A percentile compares a stretch with the other conserved stretches of the same genome.
These are phyloP conservation scores for Lipomyces oligophaga DNA, from an alignment of 805 yeast genomes.

Conservation along the genomic window DNA sequence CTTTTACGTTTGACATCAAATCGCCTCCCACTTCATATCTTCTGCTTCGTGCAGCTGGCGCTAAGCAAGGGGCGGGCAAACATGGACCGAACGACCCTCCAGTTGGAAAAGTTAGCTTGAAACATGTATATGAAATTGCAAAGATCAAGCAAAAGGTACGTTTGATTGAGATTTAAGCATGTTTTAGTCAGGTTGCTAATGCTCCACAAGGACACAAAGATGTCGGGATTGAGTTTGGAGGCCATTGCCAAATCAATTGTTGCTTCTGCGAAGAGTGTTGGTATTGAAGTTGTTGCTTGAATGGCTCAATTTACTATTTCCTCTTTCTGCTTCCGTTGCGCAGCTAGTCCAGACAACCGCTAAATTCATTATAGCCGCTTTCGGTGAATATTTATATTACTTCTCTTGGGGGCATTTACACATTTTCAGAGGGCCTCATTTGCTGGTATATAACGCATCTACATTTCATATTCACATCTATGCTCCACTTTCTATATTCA, in stretches of 20 bases:
- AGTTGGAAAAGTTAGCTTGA: conserved; percentile 69
- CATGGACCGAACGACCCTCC: conserved; percentile 39
- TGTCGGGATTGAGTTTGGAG: conserved; percentile 63
- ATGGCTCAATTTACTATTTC: not conserved
- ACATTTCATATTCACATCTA: no score
- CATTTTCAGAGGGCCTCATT: no score
- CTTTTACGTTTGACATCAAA: conserved; percentile 79
- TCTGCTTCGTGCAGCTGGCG: conserved; percentile 73
- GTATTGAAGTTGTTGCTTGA: conserved; percentile 73
- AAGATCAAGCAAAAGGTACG: conserved; percentile 67
- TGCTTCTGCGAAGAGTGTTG: conserved; percentile 86
- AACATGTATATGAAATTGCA: conserved; percentile 93
- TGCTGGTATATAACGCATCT: no score
- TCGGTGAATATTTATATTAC: no score
- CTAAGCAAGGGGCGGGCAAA: conserved; percentile 73
- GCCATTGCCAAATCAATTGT: conserved; percentile 77
- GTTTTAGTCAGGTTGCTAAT: not conserved
- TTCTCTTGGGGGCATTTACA: no score
- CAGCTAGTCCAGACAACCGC: no score
- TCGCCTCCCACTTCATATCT: conserved; percentile 91
- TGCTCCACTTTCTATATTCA: no score
- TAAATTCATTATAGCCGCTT: no score
- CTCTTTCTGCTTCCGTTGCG: no score
- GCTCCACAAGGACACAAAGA: conserved; percentile 56
- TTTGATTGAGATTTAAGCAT: conserved; percentile 29